phyloP scores from a whole-genome alignment of 148 eudicot genomes.

The Persicaria maculosa region DNA sequence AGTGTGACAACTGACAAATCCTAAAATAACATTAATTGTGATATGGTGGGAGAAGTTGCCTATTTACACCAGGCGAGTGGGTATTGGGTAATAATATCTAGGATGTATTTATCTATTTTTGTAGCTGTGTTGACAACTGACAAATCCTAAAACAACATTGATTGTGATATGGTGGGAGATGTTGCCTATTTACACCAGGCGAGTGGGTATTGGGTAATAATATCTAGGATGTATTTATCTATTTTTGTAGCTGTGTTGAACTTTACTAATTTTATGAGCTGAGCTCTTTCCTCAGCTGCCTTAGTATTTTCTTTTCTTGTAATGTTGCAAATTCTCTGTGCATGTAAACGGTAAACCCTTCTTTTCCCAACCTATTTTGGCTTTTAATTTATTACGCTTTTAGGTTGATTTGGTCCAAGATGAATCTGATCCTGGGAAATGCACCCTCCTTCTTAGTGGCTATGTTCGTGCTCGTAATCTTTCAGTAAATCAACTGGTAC shows the following conservation, averaged over 20 bases:
- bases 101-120: neutral
- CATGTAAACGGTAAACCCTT: neutral
- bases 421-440: slow-evolving; percentile 44
- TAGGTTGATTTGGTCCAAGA: slow-evolving; percentile 70
- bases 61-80: too few relatives aligned
- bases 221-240: neutral
- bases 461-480: slow-evolving; percentile 73
- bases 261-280: neutral
- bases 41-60: too few relatives aligned
- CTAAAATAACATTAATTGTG: too few relatives aligned
- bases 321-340: neutral
- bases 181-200: too few relatives aligned
- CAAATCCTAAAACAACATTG: too few relatives aligned
- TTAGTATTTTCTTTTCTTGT: neutral
- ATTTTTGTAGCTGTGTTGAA: neutral
- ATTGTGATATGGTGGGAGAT: too few relatives aligned
- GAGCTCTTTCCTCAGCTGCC: neutral
- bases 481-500: slow-evolving; percentile 95
- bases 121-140: neutral
- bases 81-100: too few relatives aligned
- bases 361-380: neutral
- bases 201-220: too few relatives aligned
- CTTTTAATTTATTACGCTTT: slow-evolving; percentile 1
- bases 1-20: too few relatives aligned
- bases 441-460: slow-evolving; percentile 71